Percentiles rank a stretch among this genome's conserved stretches.
phyloP scores from a whole-genome alignment of 306 rosid species.

The Prunus padus region DNA sequence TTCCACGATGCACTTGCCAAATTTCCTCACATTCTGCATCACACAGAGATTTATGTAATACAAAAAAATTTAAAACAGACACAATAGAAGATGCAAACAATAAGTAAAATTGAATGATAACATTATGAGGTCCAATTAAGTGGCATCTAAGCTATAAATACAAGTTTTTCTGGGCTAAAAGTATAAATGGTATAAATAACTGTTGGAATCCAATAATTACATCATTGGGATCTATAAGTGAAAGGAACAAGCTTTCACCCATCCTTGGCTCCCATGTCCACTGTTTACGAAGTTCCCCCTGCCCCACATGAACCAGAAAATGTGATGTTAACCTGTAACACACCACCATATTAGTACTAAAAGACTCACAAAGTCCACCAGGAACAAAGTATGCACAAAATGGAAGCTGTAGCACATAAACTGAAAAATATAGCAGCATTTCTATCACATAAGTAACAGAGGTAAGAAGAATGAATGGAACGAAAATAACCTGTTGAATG shows the following conservation, averaged over 20 bases:
- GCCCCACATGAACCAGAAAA: slow-evolving; percentile 67
- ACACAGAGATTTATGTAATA: slow-evolving; percentile 10
- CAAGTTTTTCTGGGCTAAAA: background rate
- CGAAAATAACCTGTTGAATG: slow-evolving; percentile 63
- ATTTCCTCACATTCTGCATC: slow-evolving; percentile 72
- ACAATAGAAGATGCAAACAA: background rate
- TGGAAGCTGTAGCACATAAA: slow-evolving; percentile 8
- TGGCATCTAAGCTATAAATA: background rate
- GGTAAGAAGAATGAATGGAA: slow-evolving; percentile 29
- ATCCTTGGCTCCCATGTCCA: slow-evolving; percentile 96
- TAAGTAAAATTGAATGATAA: background rate
- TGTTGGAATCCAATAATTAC: slow-evolving; percentile 29
- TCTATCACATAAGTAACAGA: slow-evolving; percentile 18
- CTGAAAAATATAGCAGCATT: background rate
- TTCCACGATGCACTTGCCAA: slow-evolving; percentile 87
- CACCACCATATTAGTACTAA: slow-evolving; percentile 38
- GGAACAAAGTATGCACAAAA: slow-evolving; percentile 4
- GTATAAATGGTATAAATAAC: background rate
- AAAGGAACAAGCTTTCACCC: slow-evolving; percentile 91
- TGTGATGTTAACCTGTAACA: slow-evolving; percentile 82
- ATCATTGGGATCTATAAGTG: slow-evolving; percentile 82
- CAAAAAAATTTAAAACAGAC: background rate
- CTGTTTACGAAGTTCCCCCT: slow-evolving; percentile 63
- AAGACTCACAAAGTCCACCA: slow-evolving; percentile 18
- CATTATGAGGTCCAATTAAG: background rate